A percentile compares a stretch with the other conserved stretches of the same genome.
These are phyloP conservation scores for Metschnikowia lunata DNA, from an alignment of 805 yeast genomes.

Conservation along the genomic window DNA sequence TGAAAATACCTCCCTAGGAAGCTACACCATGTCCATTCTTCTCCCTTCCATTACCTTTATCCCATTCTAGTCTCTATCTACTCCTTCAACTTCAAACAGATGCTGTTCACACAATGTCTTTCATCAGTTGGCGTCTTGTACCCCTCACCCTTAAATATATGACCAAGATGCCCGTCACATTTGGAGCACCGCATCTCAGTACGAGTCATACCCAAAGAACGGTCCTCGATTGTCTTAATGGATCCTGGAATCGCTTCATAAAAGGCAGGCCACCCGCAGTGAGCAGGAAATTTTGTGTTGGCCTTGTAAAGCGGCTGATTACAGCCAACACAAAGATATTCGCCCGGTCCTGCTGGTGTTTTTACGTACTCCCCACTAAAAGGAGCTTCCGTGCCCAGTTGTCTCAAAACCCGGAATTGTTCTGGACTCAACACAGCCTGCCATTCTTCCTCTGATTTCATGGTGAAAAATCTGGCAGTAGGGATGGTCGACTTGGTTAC, in stretches of 20 bases:
- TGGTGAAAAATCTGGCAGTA: slow-evolving; percentile 4
- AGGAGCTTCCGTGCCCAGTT: slow-evolving; percentile 70
- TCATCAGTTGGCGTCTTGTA: slow-evolving; percentile 82
- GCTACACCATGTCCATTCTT: too few relatives aligned
- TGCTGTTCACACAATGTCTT: slow-evolving; percentile 92
- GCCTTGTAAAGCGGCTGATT: slow-evolving; percentile 73
- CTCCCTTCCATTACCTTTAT: neutral
- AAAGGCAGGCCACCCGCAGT: slow-evolving; percentile 99
- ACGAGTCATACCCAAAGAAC: slow-evolving; percentile 69
- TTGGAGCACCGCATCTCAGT: slow-evolving; percentile 83
- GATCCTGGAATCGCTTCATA: slow-evolving; percentile 85
- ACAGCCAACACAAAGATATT: slow-evolving; percentile 85
- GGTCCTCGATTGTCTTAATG: slow-evolving; percentile 57
- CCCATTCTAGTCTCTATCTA: neutral
- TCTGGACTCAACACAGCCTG: slow-evolving; percentile 67
- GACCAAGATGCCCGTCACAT: slow-evolving; percentile 96
- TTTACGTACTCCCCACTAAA: slow-evolving; percentile 55
- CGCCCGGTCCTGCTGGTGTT: slow-evolving; percentile 55
- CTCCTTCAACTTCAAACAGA: slow-evolving; percentile 61
- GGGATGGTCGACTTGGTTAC: neutral
- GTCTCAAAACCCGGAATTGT: slow-evolving; percentile 74
- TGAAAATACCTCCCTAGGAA: too few relatives aligned
- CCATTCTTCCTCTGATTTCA: slow-evolving; percentile 62
- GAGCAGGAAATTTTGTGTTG: slow-evolving; percentile 77
- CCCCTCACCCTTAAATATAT: slow-evolving; percentile 92